Conservation (phyloP, 345 rosid species). For the Populus tremula region DNA sequence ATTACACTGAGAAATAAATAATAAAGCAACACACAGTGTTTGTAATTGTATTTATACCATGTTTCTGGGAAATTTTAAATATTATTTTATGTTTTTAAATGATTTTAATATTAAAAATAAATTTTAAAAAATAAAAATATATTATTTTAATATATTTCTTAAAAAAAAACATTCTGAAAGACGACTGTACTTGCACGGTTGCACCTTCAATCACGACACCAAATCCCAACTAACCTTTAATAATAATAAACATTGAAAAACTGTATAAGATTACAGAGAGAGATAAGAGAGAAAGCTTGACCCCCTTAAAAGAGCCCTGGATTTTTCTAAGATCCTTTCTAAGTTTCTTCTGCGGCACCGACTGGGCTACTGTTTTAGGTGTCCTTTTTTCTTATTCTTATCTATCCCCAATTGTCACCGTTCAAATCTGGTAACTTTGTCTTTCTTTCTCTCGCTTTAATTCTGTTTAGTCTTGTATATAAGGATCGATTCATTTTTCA, state of each 20-base stretch:
- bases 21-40: too few species aligned
- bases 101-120: too few species aligned
- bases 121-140: too few species aligned
- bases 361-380: background rate
- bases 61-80: too few species aligned
- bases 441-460: background rate
- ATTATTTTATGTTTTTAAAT: too few species aligned
- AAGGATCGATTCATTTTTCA: background rate
- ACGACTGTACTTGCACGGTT: too few species aligned
- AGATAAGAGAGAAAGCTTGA: constrained; percentile 14
- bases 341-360: constrained; percentile 18
- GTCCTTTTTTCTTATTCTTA: background rate
- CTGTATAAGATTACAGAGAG: background rate
- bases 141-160: too few species aligned
- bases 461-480: constrained; percentile 1
- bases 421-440: constrained; percentile 24
- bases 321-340: constrained; percentile 5
- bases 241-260: background rate
- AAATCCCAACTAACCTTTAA: background rate
- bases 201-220: too few species aligned
- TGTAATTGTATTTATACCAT: too few species aligned
- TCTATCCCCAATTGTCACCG: background rate
- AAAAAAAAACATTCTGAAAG: too few species aligned
- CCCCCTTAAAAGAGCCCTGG: constrained; percentile 6
- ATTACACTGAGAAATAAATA: too few species aligned